phyloP scores from a whole-genome alignment of 306 rosid genomes.

The Quercus rubra region DNA sequence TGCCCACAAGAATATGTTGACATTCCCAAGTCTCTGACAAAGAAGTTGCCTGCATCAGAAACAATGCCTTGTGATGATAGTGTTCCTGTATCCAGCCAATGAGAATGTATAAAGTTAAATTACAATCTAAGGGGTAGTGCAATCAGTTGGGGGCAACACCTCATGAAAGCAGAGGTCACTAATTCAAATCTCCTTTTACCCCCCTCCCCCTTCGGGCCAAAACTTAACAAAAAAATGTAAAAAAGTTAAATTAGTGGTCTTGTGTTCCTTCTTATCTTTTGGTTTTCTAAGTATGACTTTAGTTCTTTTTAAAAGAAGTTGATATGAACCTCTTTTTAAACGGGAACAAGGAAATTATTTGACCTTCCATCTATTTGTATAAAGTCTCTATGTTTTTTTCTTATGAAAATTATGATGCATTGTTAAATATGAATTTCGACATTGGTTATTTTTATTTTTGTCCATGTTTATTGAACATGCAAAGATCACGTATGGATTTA shows the following conservation, averaged over 20 bases:
- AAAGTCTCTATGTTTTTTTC: constrained; percentile 11
- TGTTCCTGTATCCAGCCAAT: constrained; percentile 47
- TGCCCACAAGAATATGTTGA: constrained; percentile 66
- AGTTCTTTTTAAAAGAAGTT: constrained; percentile 9
- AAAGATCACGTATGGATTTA: background rate
- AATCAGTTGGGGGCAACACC: no score
- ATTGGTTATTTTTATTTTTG: background rate
- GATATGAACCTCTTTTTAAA: constrained; percentile 5
- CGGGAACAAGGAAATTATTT: background rate
- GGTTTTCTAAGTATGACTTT: constrained; percentile 21
- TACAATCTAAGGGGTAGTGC: no score
- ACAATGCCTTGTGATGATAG: constrained; percentile 50
- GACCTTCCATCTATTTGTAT: constrained; percentile 16
- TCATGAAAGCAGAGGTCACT: no score
- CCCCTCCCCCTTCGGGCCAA: no score
- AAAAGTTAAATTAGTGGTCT: constrained; percentile 1
- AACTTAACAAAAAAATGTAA: no score
- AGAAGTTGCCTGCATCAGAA: constrained; percentile 53
- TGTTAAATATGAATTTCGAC: constrained; percentile 7
- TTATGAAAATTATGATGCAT: constrained; percentile 9
- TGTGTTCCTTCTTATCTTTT: background rate
- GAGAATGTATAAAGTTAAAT: constrained; percentile 13
- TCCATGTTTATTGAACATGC: background rate
- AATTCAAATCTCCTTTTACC: no score
- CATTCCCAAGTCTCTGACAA: constrained; percentile 73